Evolutionary conservation across 345 rosid genomes (phyloP), one percentile per base, ranked within the genome.

Genomic region (Crucihimalaya himalaica): DNA sequence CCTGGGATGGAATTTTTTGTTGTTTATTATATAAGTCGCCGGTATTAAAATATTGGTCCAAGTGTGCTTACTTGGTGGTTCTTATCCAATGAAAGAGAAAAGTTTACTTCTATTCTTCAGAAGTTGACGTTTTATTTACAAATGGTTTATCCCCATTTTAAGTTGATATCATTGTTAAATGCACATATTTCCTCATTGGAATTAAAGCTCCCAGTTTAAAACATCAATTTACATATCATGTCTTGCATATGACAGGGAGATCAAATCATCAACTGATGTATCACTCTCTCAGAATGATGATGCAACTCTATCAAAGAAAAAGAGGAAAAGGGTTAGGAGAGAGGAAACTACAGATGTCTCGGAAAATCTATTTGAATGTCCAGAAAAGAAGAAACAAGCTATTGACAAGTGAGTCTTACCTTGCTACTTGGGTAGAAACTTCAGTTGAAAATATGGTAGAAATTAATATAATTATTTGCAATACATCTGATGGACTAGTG

Each of bases 261-360:
- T 67, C 53, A 46, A 58, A 48, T 40, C 39, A 50, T 52, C 76
- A 37, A 27, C 5, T 64, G 67, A 52, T 46, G 55, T 54, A 9
- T 37, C 48, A 48, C 32, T 18, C 34, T 42, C 48, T 32, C 56
- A 56, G 66, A 57, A 74, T 20, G 78, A 31, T 48, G 68, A 62
- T 21, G 64, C 40, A 66, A 57, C 54, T 35, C 16, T 10, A 20
- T 39, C 57, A 16, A 72, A 66, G 63, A 66, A 78, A 52, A 63
- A 71, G 55, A 71, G 82, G 68, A 76, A 66, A 81, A 72, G 75
- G 61, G 72, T 81, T 73, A 70, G 71, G 58, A 72, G 72, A 74
- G 72, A 78, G 70, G 78, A 81, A 68, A 53, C 37, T 48, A 19
- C 67, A 54, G 40, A 68, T 54, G 74, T n/a, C 74, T 46, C 21